Evolutionary conservation across 257 asterid genomes (phyloP), one percentile per base, ranked within the genome.

Genomic region (Nemophila menziesii): DNA sequence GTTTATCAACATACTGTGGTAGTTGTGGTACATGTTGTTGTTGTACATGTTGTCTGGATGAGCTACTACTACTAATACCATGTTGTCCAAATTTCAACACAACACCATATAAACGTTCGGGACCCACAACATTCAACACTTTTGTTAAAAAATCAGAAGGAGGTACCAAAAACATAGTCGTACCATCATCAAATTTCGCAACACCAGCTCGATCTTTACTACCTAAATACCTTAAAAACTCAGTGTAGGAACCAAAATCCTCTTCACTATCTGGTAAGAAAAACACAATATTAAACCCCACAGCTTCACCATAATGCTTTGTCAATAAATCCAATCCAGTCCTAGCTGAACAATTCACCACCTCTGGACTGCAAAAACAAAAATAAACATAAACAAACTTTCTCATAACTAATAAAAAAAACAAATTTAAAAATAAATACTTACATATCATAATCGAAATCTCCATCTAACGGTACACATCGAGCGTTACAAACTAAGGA

Each of bases 101-200:
- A 20, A 89, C 93, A 38, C 98, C 98, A 64, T 85, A 89, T 13
- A 89, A 93, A 62, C 98, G 92, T 56, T 65, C 78, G n/a, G 96
- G 98, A 24, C 96, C 98, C 59, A 58, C 54, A 49, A 89, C 73
- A 61, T 77, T 79, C 44, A 89, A 81, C 64, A 89, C 87, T 4
- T 71, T 60, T 18, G 72, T 64, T 8, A 89, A 77, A 59, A 89
- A 85, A 43, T 76, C 86, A 20, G 98, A 89, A 18, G 98, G 98
- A 46, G 98, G 98, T 58, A 89, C 98, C 79, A 89, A 68, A 62
- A 89, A 89, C 34, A 89, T 60, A 14, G 94, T 89, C 47, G 96
- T 78, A 33, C 98, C 94, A 62, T 89, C 92, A 42, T 72, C 82
- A 56, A 85, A 89, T 72, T 81, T 89, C 5, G 94, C 98, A 8